Conservation (phyloP, 73 alveolate genomes). For the Blepharisma stoltei region DNA sequence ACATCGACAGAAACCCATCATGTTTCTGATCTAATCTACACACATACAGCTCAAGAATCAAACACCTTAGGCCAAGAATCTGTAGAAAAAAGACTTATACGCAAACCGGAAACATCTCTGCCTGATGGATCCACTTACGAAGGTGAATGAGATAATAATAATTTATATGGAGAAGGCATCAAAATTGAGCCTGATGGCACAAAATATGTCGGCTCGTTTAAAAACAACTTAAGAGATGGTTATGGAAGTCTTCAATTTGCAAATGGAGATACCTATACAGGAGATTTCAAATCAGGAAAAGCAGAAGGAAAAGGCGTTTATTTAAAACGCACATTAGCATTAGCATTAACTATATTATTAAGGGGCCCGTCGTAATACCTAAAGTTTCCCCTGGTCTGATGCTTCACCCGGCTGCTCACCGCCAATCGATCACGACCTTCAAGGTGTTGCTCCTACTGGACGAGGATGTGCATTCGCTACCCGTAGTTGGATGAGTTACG, state of each 20-base stretch:
- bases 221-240: slow-evolving; percentile 38
- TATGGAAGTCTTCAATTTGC: slow-evolving; percentile 58
- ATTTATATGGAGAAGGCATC: slow-evolving; percentile 34
- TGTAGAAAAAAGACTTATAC: background rate
- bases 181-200: slow-evolving; percentile 46
- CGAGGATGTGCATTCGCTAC: too few relatives aligned
- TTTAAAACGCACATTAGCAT: background rate
- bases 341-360: too few relatives aligned
- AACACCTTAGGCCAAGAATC: too few relatives aligned
- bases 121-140: slow-evolving; percentile 55
- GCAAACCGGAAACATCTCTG: slow-evolving; percentile 42
- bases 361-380: too few relatives aligned
- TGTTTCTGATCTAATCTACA: too few relatives aligned
- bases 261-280: slow-evolving; percentile 65
- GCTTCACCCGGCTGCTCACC: too few relatives aligned
- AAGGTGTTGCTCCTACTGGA: too few relatives aligned
- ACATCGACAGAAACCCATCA: too few relatives aligned
- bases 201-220: slow-evolving; percentile 33
- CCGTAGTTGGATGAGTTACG: too few relatives aligned
- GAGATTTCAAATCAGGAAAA: slow-evolving; percentile 50
- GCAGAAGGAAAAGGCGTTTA: slow-evolving; percentile 39
- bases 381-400: too few relatives aligned
- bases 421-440: too few relatives aligned
- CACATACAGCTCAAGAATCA: too few relatives aligned
- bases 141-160: slow-evolving; percentile 40